Evolutionary conservation across 2,329 filamentous ascomycete species (phyloP), one percentile per base, ranked within the genome.

Genomic region (Polychaeton citri): DNA sequence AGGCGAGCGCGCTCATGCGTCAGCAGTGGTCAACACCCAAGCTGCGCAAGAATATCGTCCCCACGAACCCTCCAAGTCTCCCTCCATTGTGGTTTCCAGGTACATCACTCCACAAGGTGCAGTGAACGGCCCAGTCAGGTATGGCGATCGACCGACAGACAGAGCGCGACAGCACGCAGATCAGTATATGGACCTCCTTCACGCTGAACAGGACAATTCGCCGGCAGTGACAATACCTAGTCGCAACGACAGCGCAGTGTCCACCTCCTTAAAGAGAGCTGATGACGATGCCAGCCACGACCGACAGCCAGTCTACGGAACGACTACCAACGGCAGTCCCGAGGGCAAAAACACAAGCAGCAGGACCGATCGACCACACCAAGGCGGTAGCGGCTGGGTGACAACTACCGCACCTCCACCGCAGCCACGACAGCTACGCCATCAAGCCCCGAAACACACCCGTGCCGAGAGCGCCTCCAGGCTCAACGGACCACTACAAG

Each of bases 51-150:
- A 5, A 20, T 6, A 32, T 36, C 18, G n/a, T n/a, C n/a, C 19
- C 30, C 19, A 18, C 17, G 12, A 28, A 13, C 35, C 30, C 26
- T 15, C 19, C 6, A 32, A 43, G 10, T 48, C 50, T 4, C 53
- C 54, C 7, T 40, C 46, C 7, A 55, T 58, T n/a, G 44, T 55
- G 1, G 47, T 58, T 6, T 54, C 53, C 12, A 46, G 53, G 4
- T 54, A 56, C 38, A 48, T 55, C 33, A 58, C 55, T 5, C 51
- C 52, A 2, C 34, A 45, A 6, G 38, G 33, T 16, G 35, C 43
- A 4, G 47, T 51, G 21, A 42, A 41, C 19, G 46, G 39, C 7
- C 36, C 39, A 6, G 37, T 39, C n/a, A 43, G 42, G 30, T 41
- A 33, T 21, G 39, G 40, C n/a, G 32, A 28, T 3, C 39, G 39